Evolutionary conservation across 331 rosid genomes (phyloP).

Genomic region (Quercus phellos): DNA sequence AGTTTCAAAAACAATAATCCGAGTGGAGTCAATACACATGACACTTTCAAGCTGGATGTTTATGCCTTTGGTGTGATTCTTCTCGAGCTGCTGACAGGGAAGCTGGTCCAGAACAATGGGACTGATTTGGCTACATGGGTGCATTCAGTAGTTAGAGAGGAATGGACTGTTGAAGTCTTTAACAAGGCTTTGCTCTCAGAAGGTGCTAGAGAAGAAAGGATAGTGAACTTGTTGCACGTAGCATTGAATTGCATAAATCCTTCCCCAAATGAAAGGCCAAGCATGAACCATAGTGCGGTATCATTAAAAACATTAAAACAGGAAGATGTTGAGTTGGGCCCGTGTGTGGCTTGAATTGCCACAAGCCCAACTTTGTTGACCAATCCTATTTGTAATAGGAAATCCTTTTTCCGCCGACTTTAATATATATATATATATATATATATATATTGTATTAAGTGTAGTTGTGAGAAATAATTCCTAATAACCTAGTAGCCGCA

Average conservation of each 20-base stretch:
- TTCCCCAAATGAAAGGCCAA: conserved; percentile 45
- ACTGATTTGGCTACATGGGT: conserved; percentile 60
- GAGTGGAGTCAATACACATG: conserved; percentile 13
- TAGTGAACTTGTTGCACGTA: conserved; percentile 58
- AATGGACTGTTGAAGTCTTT: conserved; percentile 67
- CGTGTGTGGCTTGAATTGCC: too few species aligned
- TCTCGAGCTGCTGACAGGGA: conserved; percentile 64
- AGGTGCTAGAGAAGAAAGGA: conserved; percentile 63
- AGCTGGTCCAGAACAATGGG: conserved; percentile 55
- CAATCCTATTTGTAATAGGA: too few species aligned
- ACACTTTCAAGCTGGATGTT: conserved; percentile 46
- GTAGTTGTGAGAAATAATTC: too few species aligned
- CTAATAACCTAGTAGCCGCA: too few species aligned
- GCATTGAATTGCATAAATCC: conserved; percentile 49
- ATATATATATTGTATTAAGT: too few species aligned
- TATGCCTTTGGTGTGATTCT: conserved; percentile 67
- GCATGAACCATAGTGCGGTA: conserved; percentile 43
- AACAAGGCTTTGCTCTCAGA: conserved; percentile 41
- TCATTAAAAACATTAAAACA: conserved; percentile 42
- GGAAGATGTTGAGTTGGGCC: too few species aligned
- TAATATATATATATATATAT: too few species aligned
- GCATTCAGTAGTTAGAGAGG: conserved; percentile 50
- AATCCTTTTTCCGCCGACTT: too few species aligned
- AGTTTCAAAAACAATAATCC: conserved; percentile 13
- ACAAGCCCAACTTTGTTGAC: too few species aligned